phyloP scores from a whole-genome alignment of 2,329 filamentous ascomycete species.

The Fusarium phyllophilum region DNA sequence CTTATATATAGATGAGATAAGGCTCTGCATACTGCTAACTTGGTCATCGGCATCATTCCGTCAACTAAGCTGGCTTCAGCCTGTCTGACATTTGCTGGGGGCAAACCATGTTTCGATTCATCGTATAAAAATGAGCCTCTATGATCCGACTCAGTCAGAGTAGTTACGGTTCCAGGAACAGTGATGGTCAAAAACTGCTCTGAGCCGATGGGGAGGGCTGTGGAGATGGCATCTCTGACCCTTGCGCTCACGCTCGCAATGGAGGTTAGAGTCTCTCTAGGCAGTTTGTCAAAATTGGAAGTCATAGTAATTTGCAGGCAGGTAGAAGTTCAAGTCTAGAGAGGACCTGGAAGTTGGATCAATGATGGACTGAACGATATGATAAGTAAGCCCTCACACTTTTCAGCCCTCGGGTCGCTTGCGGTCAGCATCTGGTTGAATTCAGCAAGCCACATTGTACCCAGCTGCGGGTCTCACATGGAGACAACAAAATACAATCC shows the following conservation, averaged over 20 bases:
- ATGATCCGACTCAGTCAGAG: background rate
- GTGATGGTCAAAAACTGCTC: background rate
- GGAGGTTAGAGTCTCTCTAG: background rate
- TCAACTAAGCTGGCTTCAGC: background rate
- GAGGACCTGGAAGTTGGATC: background rate
- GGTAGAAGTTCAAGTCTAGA: background rate
- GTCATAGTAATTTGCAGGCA: background rate
- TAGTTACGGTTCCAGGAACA: background rate
- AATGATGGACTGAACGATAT: no score
- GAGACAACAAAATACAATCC: no score
- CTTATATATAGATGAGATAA: fast-evolving
- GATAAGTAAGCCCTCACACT: no score
- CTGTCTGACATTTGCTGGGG: background rate
- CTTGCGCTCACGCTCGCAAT: background rate
- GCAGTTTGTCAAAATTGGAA: background rate
- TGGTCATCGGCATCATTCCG: background rate
- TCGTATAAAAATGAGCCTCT: background rate
- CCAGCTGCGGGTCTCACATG: fast-evolving
- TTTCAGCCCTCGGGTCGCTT: no score
- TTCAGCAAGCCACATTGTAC: background rate
- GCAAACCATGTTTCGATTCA: fast-evolving
- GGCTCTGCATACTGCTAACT: background rate
- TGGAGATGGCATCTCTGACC: background rate
- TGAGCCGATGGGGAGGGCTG: background rate
- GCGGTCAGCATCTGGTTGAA: background rate